phyloP scores from a whole-genome alignment of 2,329 filamentous ascomycete species.

The Colletotrichum aenigma region DNA sequence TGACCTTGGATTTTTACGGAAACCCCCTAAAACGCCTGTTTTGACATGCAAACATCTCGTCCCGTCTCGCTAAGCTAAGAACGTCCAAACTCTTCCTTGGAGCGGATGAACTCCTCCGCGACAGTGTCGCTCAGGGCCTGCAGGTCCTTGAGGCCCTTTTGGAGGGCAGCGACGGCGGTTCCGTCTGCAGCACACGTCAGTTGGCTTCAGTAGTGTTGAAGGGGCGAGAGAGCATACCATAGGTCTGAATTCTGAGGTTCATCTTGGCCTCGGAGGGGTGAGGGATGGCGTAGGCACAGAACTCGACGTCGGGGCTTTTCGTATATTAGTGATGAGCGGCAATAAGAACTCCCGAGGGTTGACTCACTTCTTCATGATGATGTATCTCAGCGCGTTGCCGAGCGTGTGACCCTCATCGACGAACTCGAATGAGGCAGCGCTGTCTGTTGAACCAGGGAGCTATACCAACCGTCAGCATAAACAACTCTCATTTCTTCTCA shows the following conservation, averaged over 20 bases:
- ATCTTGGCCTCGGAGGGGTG: constrained; percentile 96
- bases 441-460: constrained; percentile 85
- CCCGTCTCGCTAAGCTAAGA: constrained; percentile 33
- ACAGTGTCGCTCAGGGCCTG: constrained; percentile 94
- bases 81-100: constrained; percentile 34
- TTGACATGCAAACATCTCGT: not conserved
- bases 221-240: constrained; percentile 59
- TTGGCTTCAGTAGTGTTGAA: not conserved
- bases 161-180: constrained; percentile 81
- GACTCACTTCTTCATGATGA: constrained; percentile 95
- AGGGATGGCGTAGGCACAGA: constrained; percentile 97
- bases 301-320: constrained; percentile 87
- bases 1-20: not conserved
- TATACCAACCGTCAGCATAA: constrained; percentile 38
- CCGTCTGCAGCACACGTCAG: constrained; percentile 59
- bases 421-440: constrained; percentile 94
- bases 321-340: not conserved
- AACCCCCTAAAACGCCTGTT: not conserved
- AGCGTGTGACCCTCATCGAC: constrained; percentile 93
- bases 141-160: constrained; percentile 88
- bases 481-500: not conserved
- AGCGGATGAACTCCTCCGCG: constrained; percentile 77
- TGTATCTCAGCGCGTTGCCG: constrained; percentile 90
- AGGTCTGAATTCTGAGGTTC: constrained; percentile 97
- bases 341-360: not conserved